Evolutionary conservation across 73 alveolate genomes (phyloP), one percentile per base, ranked within the genome.

Genomic region (Paramecium sexaurelia): DNA sequence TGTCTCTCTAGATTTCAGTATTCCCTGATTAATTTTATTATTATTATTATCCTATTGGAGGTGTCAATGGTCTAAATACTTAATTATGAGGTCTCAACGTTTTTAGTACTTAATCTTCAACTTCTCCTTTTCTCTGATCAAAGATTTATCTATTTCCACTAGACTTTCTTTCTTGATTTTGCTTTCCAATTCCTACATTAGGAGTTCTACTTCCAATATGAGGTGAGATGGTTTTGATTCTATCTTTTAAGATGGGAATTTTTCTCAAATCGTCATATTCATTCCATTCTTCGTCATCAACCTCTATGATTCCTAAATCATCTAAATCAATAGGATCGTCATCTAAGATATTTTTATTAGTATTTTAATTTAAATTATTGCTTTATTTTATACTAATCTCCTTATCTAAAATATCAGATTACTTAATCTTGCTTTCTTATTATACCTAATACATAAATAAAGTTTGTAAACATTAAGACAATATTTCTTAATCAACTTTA

Each of bases 211-310:
- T 33, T n/a, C 68, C 90, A 19, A 78, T 78, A 4, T 88, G 78
- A 69, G 94, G 94, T 40, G 94, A 88, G 8, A 69, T 67, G 2
- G 66, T 41, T 17, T 88, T 88, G 15, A 88, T 69, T 69, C 73
- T 88, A 15, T 88, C 85, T 69, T 88, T 88, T 69, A 88, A 71
- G 7, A 68, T 88, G 22, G 94, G 94, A 41, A 88, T 88, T 51
- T 88, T 88, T 43, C 94, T 67, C 17, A 88, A 43, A 20, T 68
- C 94, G 71, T 88, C 94, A 69, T 88, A 88, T 47, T 88, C 94
- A 88, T 88, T 88, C 94, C 94, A 88, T 40, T 88, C 94, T 41
- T 88, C 94, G 17, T 88, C 94, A 69, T 88, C 94, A 1, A 88
- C 90, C 7, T 88, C 94, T 19, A 88, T 88, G 15, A 88, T 88